Conservation (phyloP, 148 eudicot species). For the Nepenthes mirabilis region DNA sequence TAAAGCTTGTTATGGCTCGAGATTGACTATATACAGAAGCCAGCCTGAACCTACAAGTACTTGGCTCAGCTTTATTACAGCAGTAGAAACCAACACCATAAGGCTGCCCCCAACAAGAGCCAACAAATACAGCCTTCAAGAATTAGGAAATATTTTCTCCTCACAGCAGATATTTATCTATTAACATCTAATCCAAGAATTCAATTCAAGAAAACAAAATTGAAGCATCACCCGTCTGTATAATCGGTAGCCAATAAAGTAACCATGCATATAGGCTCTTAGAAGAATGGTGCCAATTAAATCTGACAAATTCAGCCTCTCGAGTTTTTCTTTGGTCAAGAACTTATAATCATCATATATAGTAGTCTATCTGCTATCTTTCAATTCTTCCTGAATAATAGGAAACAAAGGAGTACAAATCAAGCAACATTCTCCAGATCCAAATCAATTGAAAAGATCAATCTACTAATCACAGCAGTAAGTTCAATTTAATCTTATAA, state of each 20-base stretch:
- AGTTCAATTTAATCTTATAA: neutral
- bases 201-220: neutral
- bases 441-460: neutral
- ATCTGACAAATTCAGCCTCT: conserved; percentile 44
- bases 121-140: neutral
- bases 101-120: too few species aligned
- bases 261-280: conserved; percentile 94
- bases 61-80: too few species aligned
- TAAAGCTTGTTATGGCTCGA: too few species aligned
- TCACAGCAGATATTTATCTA: neutral
- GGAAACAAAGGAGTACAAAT: conserved; percentile 3
- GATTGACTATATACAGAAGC: too few species aligned
- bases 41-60: too few species aligned
- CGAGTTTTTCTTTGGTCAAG: conserved; percentile 76
- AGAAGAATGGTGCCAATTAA: conserved; percentile 79
- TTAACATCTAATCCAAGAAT: too few species aligned
- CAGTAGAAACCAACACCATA: too few species aligned
- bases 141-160: neutral
- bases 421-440: conserved; percentile 1
- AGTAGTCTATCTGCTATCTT: conserved; percentile 67
- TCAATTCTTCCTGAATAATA: conserved; percentile 73
- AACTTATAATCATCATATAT: conserved; percentile 92
- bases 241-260: conserved; percentile 47
- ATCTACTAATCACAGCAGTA: neutral
- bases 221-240: conserved; percentile 52